phyloP scores from a whole-genome alignment of 176 grass and related monocot genomes.

The maize (Zea mays) region Zm-B73-REFERENCE-NAM-5.0 NC_050102.1:170308001-170308500 shows the following conservation, averaged over 20 bases:
- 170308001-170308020: too few species aligned
- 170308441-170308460: not conserved
- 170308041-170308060: too few species aligned
- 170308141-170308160: too few species aligned
- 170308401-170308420: not conserved
- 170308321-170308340: not conserved
- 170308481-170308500: constrained; percentile 1
- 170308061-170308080: too few species aligned
- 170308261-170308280: not conserved
- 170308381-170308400: not conserved
- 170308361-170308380: not conserved
- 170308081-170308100: too few species aligned
- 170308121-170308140: too few species aligned
- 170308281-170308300: not conserved
- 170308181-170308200: too few species aligned
- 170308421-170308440: not conserved
- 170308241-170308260: not conserved
- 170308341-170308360: too few species aligned
- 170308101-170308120: too few species aligned
- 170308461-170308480: not conserved
- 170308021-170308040: too few species aligned
- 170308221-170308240: not conserved
- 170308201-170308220: too few species aligned
- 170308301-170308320: not conserved
- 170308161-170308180: too few species aligned